phyloP scores from a whole-genome alignment of 192 early-diverging fungal genomes.

The Tieghemiomyces parasiticus region DNA sequence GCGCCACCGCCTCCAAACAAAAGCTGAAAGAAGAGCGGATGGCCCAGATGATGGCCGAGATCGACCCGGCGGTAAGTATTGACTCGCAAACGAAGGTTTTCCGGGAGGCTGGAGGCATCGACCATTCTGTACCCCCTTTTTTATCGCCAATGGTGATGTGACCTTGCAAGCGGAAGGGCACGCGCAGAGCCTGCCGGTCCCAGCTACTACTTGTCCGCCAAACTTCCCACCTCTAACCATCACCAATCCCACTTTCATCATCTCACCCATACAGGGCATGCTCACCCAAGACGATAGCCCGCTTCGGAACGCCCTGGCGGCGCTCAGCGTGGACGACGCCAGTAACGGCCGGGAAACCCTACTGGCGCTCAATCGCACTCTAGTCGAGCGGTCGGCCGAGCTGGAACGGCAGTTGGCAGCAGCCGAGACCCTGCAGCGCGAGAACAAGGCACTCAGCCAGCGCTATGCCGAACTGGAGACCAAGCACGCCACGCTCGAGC shows the following conservation, averaged over 20 bases:
- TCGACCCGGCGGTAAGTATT: constrained; percentile 50
- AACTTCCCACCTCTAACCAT: too few relatives aligned
- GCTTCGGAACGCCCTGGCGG: constrained; percentile 47
- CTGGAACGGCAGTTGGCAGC: constrained; percentile 48
- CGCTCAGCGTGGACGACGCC: constrained; percentile 33
- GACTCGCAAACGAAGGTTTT: too few relatives aligned
- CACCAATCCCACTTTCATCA: too few relatives aligned
- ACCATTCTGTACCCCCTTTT: too few relatives aligned
- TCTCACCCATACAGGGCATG: too few relatives aligned
- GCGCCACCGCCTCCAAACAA: too few relatives aligned
- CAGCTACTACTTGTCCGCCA: too few relatives aligned
- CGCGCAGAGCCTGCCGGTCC: too few relatives aligned
- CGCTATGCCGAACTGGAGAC: constrained; percentile 54
- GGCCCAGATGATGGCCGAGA: constrained; percentile 66
- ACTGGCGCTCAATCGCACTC: background rate
- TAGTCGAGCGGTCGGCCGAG: constrained; percentile 19
- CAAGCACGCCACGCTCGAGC: constrained; percentile 49
- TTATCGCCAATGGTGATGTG: too few relatives aligned
- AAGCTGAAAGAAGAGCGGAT: constrained; percentile 72
- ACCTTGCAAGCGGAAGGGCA: too few relatives aligned
- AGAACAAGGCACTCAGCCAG: constrained; percentile 34
- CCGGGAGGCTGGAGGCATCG: constrained; percentile 6
- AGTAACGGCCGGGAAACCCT: background rate
- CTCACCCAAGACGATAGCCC: constrained; percentile 63
- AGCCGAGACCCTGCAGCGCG: constrained; percentile 38